Percentiles rank a stretch among this genome's conserved stretches.
Conservation (phyloP, 768 basidiomycete species). For the Boletus rubescentipes region DNA sequence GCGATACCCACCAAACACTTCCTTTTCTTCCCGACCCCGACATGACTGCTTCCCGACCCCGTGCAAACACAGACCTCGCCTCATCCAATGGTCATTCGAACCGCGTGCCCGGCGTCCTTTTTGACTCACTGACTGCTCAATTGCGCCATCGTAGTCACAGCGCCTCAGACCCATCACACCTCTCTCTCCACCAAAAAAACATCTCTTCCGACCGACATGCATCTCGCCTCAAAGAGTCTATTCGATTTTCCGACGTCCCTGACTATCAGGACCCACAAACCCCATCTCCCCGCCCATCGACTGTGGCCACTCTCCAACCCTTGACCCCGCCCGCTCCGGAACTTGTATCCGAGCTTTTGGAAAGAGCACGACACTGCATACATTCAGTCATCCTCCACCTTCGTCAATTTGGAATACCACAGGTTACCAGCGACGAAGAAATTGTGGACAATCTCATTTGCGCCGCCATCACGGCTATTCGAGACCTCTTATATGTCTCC, state of each 20-base stretch:
- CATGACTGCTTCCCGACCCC: constrained; percentile 13
- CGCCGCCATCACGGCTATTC: constrained; percentile 59
- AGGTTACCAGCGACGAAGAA: constrained; percentile 51
- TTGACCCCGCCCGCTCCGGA: constrained; percentile 56
- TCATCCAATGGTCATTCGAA: constrained; percentile 5
- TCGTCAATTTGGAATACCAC: constrained; percentile 45
- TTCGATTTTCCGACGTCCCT: constrained; percentile 3
- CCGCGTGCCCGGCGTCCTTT: constrained; percentile 9
- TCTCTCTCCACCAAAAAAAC: not conserved
- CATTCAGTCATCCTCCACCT: constrained; percentile 60
- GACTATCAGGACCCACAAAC: not conserved
- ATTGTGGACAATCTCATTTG: constrained; percentile 61
- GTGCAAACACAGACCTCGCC: constrained; percentile 27
- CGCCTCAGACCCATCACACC: not conserved
- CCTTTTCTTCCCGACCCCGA: constrained; percentile 2
- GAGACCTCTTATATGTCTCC: constrained; percentile 68
- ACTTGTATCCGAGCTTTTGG: constrained; percentile 57
- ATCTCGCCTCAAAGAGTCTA: constrained; percentile 6
- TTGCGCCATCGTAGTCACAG: constrained; percentile 24
- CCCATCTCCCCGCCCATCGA: not conserved
- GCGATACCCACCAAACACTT: not conserved
- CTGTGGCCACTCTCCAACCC: constrained; percentile 41
- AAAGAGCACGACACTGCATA: constrained; percentile 55
- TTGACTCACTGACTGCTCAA: constrained; percentile 7
- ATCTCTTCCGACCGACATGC: constrained; percentile 1